These are phyloP conservation scores for Nemania serpens DNA, from an alignment of 2,329 filamentous ascomycete species.

Conservation along the genomic window DNA sequence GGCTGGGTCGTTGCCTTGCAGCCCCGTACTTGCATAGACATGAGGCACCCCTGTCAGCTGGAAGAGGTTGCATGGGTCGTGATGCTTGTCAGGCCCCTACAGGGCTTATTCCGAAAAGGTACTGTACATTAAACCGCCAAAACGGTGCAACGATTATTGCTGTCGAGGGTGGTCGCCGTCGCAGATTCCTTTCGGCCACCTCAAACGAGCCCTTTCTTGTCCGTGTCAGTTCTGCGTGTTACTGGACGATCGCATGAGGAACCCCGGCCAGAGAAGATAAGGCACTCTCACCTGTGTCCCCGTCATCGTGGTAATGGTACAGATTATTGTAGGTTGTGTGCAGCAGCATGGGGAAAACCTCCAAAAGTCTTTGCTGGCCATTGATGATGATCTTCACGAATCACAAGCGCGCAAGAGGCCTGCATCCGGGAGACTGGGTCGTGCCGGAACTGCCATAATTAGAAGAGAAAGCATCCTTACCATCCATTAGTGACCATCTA, in stretches of 20 bases:
- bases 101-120: constrained; percentile 7
- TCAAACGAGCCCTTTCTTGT: constrained; percentile 16
- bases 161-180: constrained; percentile 8
- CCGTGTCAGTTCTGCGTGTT: constrained; percentile 6
- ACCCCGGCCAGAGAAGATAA: neutral
- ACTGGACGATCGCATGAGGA: neutral
- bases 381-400: constrained; percentile 12
- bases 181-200: constrained; percentile 3
- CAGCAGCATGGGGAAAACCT: neutral
- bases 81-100: constrained; percentile 13
- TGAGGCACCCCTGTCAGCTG: constrained; percentile 30
- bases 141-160: constrained; percentile 9
- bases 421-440: constrained; percentile 35
- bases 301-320: constrained; percentile 5
- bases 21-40: constrained; percentile 22
- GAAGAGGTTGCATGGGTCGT: constrained; percentile 20
- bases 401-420: constrained; percentile 24
- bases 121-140: constrained; percentile 1
- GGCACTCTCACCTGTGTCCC: constrained; percentile 2
- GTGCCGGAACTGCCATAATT: constrained; percentile 34
- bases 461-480: constrained; percentile 26
- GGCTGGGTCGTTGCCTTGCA: constrained; percentile 32
- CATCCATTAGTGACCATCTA: constrained; percentile 14
- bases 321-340: neutral
- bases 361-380: neutral